phyloP scores from a whole-genome alignment of 805 yeast species.

The Barnettozyma botsteinii region DNA sequence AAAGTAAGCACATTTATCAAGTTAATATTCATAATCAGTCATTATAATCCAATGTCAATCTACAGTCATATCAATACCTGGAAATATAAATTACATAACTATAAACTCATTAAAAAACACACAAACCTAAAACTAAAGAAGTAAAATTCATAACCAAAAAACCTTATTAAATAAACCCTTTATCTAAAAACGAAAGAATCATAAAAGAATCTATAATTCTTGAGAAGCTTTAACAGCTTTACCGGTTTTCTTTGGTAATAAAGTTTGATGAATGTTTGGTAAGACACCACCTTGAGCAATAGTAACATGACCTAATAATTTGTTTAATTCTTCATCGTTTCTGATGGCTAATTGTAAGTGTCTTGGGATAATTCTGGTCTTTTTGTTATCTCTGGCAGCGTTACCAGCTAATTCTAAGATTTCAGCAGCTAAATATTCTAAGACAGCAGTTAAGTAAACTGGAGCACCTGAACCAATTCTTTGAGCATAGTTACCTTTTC shows the following conservation, averaged over 20 bases:
- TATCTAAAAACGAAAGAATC: neutral
- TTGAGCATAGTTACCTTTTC: conserved; percentile 97
- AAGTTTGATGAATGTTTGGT: conserved; percentile 95
- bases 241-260: conserved; percentile 71
- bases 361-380: conserved; percentile 98
- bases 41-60: too few relatives aligned
- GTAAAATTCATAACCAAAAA: conserved; percentile 10
- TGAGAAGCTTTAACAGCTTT: conserved; percentile 59
- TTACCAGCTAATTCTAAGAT: conserved; percentile 98
- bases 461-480: conserved; percentile 99
- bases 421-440: conserved; percentile 97
- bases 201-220: conserved; percentile 40
- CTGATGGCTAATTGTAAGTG: conserved; percentile 98
- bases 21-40: too few relatives aligned
- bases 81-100: conserved; percentile 3
- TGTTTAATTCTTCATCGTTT: conserved; percentile 98
- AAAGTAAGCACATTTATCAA: too few relatives aligned
- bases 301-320: conserved; percentile 86
- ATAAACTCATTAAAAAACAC: conserved; percentile 3
- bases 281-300: conserved; percentile 99
- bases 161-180: conserved; percentile 4
- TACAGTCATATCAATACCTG: neutral
- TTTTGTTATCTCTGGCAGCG: conserved; percentile 99
- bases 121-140: conserved; percentile 11
- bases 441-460: conserved; percentile 92